Evolutionary conservation across 2,329 filamentous ascomycete species (phyloP).

Genomic region (Aspergillus sp.): DNA sequence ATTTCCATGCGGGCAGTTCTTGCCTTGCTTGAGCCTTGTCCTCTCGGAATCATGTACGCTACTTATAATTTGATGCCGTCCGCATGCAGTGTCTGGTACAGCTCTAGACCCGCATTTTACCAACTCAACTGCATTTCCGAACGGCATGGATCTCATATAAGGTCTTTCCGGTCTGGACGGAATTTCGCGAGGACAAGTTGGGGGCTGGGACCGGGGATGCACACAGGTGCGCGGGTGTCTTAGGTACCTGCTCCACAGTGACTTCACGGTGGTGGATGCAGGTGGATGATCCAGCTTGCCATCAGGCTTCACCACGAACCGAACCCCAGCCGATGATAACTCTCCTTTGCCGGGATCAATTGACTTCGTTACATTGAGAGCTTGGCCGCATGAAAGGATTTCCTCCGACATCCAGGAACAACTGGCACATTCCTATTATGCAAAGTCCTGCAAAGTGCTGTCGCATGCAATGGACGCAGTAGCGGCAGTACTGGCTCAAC

Average conservation of each 20-base stretch:
- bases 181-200: not conserved
- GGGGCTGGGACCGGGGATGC: not conserved
- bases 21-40: not conserved
- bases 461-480: not conserved
- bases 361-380: not conserved
- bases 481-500: not conserved
- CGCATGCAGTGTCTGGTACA: not conserved
- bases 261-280: not conserved
- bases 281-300: not conserved
- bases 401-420: not conserved
- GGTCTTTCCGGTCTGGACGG: not conserved
- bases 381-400: not conserved
- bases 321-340: not conserved
- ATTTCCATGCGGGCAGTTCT: not conserved
- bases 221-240: not conserved
- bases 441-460: not conserved
- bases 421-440: not conserved
- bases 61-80: not conserved
- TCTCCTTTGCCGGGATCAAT: not conserved
- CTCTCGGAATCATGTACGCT: not conserved
- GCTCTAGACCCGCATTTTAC: too few relatives aligned
- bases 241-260: not conserved
- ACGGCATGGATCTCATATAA: not conserved
- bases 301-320: not conserved
- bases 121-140: not conserved